Conservation (phyloP, 1,284 basidiomycete species). For the Neolentinus lepideus region DNA sequence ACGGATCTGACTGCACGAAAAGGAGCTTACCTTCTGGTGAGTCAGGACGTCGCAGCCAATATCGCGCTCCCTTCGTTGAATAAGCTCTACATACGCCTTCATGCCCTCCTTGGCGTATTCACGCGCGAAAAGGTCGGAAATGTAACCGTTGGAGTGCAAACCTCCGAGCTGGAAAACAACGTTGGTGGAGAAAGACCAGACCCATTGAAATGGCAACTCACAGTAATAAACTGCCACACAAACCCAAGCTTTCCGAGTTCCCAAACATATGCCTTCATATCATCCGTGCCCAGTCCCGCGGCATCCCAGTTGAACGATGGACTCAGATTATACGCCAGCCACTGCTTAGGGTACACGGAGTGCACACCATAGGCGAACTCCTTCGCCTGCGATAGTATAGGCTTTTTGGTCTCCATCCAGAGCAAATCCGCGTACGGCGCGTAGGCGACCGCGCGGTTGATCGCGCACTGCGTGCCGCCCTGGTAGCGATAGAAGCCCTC, state of each 20-base stretch:
- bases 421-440: conserved; percentile 89
- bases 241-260: conserved; percentile 89
- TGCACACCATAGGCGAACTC: conserved; percentile 92
- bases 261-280: conserved; percentile 93
- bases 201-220: conserved; percentile 30
- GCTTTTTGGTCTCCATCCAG: conserved; percentile 99
- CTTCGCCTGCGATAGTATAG: conserved; percentile 89
- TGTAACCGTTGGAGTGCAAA: conserved; percentile 95
- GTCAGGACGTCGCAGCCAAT: conserved; percentile 89
- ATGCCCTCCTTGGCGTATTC: conserved; percentile 88
- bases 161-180: conserved; percentile 70
- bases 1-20: conserved; percentile 7
- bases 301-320: conserved; percentile 94
- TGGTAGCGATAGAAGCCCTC: conserved; percentile 98
- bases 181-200: not conserved
- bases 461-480: conserved; percentile 91
- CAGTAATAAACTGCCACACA: conserved; percentile 98
- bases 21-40: conserved; percentile 63
- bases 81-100: conserved; percentile 85
- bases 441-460: conserved; percentile 90
- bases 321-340: conserved; percentile 92
- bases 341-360: conserved; percentile 75
- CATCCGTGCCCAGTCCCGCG: conserved; percentile 77
- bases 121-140: conserved; percentile 88
- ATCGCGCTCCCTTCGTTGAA: conserved; percentile 84